phyloP scores from a whole-genome alignment of 352 stramenopile species.

The Phytophthora vignae region DNA sequence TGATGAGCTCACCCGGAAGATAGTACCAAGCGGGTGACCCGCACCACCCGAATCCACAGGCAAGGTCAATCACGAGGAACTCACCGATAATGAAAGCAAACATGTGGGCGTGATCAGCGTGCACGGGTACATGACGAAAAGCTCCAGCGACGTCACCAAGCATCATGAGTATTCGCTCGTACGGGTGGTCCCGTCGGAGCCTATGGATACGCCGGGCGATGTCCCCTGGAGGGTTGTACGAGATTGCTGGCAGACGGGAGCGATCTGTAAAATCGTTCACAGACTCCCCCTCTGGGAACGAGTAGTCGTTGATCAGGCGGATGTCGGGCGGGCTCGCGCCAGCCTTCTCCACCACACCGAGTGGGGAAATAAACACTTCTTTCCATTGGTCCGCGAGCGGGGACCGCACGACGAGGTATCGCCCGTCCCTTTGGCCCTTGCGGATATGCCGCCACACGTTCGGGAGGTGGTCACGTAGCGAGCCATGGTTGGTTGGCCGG shows the following conservation, averaged over 20 bases:
- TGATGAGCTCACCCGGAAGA: background rate
- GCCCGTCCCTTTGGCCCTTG: constrained; percentile 6
- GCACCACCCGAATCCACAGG: constrained; percentile 11
- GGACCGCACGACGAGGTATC: background rate
- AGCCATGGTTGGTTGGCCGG: background rate
- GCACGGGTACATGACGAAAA: constrained; percentile 4
- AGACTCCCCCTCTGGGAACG: background rate
- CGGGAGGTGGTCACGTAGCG: background rate
- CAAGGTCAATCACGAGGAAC: background rate
- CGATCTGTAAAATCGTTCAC: constrained; percentile 18
- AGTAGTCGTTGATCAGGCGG: constrained; percentile 14
- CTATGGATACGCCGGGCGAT: background rate
- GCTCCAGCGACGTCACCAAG: background rate
- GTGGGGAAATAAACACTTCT: constrained; percentile 3
- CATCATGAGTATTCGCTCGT: background rate
- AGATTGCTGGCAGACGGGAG: background rate
- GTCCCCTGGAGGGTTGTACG: constrained; percentile 13
- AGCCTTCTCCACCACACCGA: constrained; percentile 2
- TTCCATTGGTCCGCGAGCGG: background rate
- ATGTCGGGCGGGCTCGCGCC: background rate
- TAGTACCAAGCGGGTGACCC: constrained; percentile 4
- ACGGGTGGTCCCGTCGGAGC: background rate
- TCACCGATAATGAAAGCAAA: constrained; percentile 3
- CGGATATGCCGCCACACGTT: constrained; percentile 6
- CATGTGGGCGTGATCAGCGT: constrained; percentile 9